Evolutionary conservation across 768 basidiomycete species (phyloP).

Genomic region (Lactarius indigo): DNA sequence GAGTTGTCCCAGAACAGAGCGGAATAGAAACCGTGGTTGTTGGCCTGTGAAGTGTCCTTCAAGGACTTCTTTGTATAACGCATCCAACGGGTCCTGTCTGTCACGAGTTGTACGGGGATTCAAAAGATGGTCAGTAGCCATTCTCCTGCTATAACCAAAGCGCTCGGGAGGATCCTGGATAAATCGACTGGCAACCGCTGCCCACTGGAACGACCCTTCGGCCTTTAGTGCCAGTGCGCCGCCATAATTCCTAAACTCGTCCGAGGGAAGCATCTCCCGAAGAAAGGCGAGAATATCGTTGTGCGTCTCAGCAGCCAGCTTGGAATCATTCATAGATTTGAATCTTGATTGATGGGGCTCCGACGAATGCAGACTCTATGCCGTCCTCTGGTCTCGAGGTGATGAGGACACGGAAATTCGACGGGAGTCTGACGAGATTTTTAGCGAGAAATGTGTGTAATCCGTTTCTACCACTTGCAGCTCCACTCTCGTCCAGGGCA

Average conservation of each 20-base stretch:
- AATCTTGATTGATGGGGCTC: neutral
- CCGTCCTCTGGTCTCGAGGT: neutral
- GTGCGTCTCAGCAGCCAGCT: neutral
- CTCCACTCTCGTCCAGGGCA: slow-evolving; percentile 1
- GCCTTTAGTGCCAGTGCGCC: neutral
- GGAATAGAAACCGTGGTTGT: neutral
- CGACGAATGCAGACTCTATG: neutral
- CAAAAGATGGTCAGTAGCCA: neutral
- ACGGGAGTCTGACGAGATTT: neutral
- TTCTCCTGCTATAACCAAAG: neutral
- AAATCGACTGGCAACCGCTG: neutral
- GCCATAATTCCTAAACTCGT: neutral
- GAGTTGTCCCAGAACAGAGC: slow-evolving; percentile 2
- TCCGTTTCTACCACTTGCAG: neutral
- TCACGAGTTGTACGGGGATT: no score
- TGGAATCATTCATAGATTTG: neutral
- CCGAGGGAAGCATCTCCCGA: neutral
- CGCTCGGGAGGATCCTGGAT: neutral
- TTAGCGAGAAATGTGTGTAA: neutral
- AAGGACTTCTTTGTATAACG: neutral
- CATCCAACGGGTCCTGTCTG: neutral
- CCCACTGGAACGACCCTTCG: neutral
- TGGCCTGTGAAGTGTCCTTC: neutral
- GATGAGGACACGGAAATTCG: neutral
- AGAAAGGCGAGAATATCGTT: neutral